Evolutionary conservation across 148 eudicot species (phyloP), one percentile per base, ranked within the genome.

Genomic region (Talinum fruticosum): DNA sequence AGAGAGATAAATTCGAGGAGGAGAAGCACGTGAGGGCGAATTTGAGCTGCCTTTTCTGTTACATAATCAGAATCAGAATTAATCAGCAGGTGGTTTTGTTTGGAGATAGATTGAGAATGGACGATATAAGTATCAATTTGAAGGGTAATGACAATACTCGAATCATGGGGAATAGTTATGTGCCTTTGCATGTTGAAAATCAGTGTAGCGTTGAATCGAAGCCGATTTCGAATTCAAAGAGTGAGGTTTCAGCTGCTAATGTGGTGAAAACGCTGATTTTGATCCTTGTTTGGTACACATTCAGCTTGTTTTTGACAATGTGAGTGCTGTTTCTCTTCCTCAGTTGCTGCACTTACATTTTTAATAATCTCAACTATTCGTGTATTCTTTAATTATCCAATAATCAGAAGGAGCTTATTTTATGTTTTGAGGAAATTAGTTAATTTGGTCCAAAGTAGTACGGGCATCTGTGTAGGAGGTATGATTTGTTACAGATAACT

Each of bases 271-370:
- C 97, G 24, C 70, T 93, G 80, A 87, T 88, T 68, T 88, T 93
- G 66, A 84, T 96, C 74, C 86, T 89, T 69, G 89, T 91, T 71
- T 96, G 99, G 97, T 96, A 96, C 78, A 87, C 86, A 33, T 93
- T 96, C 89, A 96, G 99, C 87, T 87, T 91, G 81, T 89, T 93
- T 66, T 85, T 96, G 82, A 96, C 99, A 47, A 64, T 93, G 99
- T 96, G 88, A 96, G 99, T 62, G 33, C 28, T 62, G 18, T 28
- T 62, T 61, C 2, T 2, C 34, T 28, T 28, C 2, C 66, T 62
- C 3, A 24, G 30, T 62, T 62, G 18, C 21, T 28, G 66, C 23
- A 28, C 8, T 62, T 62, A 62, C 66, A 59, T 59, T 59, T 8
- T 10, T 59, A 24, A 57, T 57, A 8, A 21, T 28, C 64, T 57